These are phyloP conservation scores for Ophiocordyceps sinensis DNA, from an alignment of 2,329 filamentous ascomycete species.

Conservation along the genomic window DNA sequence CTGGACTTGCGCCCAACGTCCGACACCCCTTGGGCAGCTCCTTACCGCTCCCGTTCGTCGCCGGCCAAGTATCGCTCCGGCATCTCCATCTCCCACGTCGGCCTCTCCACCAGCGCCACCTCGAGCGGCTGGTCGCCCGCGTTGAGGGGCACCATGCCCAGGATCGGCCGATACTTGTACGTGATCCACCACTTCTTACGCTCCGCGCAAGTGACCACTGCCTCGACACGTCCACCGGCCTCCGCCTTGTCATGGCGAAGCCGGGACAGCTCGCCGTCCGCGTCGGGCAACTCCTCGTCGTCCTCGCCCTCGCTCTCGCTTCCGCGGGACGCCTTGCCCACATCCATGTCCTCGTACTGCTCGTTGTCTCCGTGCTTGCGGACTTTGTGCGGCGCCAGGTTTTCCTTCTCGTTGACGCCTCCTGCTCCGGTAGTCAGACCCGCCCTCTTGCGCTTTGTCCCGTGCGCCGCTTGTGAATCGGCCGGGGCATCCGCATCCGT, in stretches of 20 bases:
- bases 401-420: slow-evolving; percentile 32
- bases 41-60: slow-evolving; percentile 32
- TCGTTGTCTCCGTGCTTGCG: slow-evolving; percentile 24
- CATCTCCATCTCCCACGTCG: slow-evolving; percentile 68
- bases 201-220: slow-evolving; percentile 10
- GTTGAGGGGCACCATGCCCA: slow-evolving; percentile 48
- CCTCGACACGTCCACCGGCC: slow-evolving; percentile 5
- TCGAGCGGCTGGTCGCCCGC: slow-evolving; percentile 40
- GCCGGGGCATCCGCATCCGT: slow-evolving; percentile 18
- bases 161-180: slow-evolving; percentile 86
- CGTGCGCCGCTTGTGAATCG: slow-evolving; percentile 11
- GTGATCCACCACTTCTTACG: slow-evolving; percentile 56
- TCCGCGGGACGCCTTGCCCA: slow-evolving; percentile 22
- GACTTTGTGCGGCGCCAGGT: slow-evolving; percentile 28
- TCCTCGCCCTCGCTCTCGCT: slow-evolving; percentile 20
- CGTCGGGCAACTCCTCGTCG: slow-evolving; percentile 23
- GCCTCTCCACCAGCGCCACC: slow-evolving; percentile 78
- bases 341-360: slow-evolving; percentile 23
- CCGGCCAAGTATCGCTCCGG: slow-evolving; percentile 55
- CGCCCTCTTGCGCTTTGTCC: slow-evolving; percentile 39
- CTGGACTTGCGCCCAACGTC: no score
- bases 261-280: slow-evolving; percentile 18
- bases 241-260: slow-evolving; percentile 15
- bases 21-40: no score
- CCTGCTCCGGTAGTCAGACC: slow-evolving; percentile 36